Percentiles rank a stretch among this genome's conserved stretches.
These are phyloP conservation scores for Acidiella bohemica DNA, from an alignment of 495 filamentous ascomycete genomes.

Conservation along the genomic window DNA sequence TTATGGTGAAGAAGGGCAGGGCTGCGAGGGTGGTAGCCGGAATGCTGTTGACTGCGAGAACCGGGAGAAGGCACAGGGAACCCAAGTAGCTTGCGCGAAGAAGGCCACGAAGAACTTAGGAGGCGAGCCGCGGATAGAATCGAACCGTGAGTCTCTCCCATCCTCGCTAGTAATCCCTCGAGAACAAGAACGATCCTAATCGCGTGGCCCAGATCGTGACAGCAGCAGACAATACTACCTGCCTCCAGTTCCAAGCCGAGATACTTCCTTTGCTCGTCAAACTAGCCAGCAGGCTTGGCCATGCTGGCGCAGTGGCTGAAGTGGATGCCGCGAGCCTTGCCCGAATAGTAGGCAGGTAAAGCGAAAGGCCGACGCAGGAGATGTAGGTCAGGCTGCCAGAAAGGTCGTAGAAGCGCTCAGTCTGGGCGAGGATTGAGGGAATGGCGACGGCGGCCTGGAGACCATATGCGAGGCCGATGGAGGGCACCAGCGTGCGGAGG, in stretches of 20 bases:
- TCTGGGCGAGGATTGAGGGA: conserved; percentile 42
- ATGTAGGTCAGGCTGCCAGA: conserved; percentile 50
- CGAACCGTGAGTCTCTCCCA: conserved; percentile 48
- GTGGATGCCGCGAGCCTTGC: conserved; percentile 32
- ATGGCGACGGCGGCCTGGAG: conserved; percentile 43
- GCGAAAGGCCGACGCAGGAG: conserved; percentile 38
- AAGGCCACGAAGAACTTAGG: conserved; percentile 42
- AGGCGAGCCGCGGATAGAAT: conserved; percentile 40
- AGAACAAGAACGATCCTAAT: conserved; percentile 46
- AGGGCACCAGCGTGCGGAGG: conserved; percentile 45
- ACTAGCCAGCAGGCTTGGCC: conserved; percentile 34
- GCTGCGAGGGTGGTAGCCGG: conserved; percentile 35
- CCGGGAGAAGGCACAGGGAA: conserved; percentile 48
- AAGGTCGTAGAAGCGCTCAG: conserved; percentile 52
- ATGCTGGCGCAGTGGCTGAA: conserved; percentile 31
- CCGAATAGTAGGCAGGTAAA: conserved; percentile 47
- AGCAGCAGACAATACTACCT: conserved; percentile 42
- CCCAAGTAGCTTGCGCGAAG: conserved; percentile 47
- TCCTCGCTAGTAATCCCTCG: conserved; percentile 36
- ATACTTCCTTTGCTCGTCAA: conserved; percentile 26
- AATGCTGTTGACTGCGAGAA: conserved; percentile 45
- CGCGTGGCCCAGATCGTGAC: conserved; percentile 46
- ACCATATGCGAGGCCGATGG: conserved; percentile 41
- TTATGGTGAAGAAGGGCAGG: conserved; percentile 28
- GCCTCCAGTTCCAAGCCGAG: conserved; percentile 44